Evolutionary conservation across 768 basidiomycete species (phyloP).

Genomic region (Porpolomopsis calyptriformis): DNA sequence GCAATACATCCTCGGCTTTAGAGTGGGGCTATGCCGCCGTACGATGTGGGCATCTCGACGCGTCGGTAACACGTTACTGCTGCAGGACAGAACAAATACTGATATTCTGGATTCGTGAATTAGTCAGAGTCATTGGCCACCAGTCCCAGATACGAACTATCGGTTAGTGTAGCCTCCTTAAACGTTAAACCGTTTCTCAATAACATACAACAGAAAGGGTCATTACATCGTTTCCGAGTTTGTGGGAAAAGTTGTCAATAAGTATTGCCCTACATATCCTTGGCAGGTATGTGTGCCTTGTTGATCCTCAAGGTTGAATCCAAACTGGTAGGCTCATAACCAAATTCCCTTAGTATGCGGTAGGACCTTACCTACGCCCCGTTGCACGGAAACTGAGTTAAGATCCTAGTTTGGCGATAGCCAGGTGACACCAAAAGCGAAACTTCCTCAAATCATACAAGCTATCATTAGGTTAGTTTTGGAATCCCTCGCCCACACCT

Average conservation of each 20-base stretch:
- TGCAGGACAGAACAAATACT: not conserved
- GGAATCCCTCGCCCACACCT: slow-evolving; percentile 1
- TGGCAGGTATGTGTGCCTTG: slow-evolving; percentile 49
- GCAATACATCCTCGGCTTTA: slow-evolving; percentile 53
- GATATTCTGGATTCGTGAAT: not conserved
- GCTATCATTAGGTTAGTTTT: slow-evolving; percentile 53
- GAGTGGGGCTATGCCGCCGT: slow-evolving; percentile 82
- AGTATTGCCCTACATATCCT: slow-evolving; percentile 50
- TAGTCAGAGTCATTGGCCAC: slow-evolving; percentile 68
- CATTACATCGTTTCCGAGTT: slow-evolving; percentile 69
- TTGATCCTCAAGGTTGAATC: slow-evolving; percentile 2
- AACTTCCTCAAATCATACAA: slow-evolving; percentile 61
- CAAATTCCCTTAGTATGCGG: slow-evolving; percentile 42
- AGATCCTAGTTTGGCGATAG: slow-evolving; percentile 62
- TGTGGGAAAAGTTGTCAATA: slow-evolving; percentile 53
- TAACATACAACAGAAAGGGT: slow-evolving; percentile 39
- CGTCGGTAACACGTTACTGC: slow-evolving; percentile 33
- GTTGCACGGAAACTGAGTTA: slow-evolving; percentile 6
- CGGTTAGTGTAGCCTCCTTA: slow-evolving; percentile 34
- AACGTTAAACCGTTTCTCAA: slow-evolving; percentile 8
- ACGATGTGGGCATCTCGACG: slow-evolving; percentile 58
- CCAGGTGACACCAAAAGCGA: slow-evolving; percentile 55
- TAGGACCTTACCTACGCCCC: slow-evolving; percentile 23
- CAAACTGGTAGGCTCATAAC: not conserved
- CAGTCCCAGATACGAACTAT: slow-evolving; percentile 64